Conservation (phyloP, 2,329 filamentous ascomycete species). For the Ilyonectria sp. region DNA sequence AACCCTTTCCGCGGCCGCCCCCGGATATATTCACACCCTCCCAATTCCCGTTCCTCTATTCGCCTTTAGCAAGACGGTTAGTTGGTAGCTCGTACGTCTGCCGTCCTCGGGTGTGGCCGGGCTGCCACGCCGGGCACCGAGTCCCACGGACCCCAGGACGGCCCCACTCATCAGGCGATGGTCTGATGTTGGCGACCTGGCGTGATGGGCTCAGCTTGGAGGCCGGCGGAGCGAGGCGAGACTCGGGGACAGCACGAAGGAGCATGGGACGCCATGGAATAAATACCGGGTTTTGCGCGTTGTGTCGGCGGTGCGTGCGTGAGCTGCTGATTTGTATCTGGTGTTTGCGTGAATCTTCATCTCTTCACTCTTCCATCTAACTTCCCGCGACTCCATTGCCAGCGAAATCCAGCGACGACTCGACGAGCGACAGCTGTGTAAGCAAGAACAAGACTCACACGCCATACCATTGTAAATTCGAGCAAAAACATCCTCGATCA, state of each 20-base stretch:
- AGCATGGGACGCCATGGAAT: conserved; percentile 37
- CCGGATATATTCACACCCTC: conserved; percentile 1
- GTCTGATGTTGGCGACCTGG: conserved; percentile 49
- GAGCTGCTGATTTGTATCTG: conserved; percentile 22
- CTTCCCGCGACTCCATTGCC: conserved; percentile 6
- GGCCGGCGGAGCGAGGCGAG: conserved; percentile 48
- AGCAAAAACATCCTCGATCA: conserved; percentile 7
- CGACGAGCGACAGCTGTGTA: conserved; percentile 13
- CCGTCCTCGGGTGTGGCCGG: conserved; percentile 46
- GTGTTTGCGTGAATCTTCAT: conserved; percentile 7
- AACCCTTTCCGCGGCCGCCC: conserved; percentile 12
- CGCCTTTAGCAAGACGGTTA: conserved; percentile 1
- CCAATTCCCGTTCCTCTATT: neutral
- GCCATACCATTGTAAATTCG: conserved; percentile 8
- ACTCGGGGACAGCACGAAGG: conserved; percentile 36
- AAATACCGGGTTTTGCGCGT: conserved; percentile 42
- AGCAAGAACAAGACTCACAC: conserved; percentile 23
- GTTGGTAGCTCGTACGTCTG: conserved; percentile 6
- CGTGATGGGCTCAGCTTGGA: conserved; percentile 48
- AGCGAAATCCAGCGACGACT: conserved; percentile 4
- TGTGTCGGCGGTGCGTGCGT: conserved; percentile 14
- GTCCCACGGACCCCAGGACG: conserved; percentile 41
- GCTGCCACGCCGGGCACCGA: conserved; percentile 39
- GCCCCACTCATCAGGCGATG: conserved; percentile 49
- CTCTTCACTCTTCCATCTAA: neutral